Conservation (phyloP, 768 basidiomycete genomes). For the Xerocomus brunneocitrinus region DNA sequence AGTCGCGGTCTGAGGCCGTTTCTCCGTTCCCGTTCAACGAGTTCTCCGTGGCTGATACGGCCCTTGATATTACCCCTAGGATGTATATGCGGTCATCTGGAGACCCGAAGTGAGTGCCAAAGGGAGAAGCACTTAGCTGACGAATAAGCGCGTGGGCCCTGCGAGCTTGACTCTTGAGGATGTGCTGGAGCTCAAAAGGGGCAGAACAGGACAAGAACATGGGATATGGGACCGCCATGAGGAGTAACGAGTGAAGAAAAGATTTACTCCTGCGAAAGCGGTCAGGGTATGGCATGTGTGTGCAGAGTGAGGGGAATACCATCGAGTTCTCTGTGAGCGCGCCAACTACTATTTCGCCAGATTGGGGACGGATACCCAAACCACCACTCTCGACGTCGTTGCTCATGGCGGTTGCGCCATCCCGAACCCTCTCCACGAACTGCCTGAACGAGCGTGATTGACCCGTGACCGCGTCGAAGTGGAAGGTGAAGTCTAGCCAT, state of each 20-base stretch:
- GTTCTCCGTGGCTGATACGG: no score
- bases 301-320: constrained; percentile 32
- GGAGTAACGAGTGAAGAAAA: constrained; percentile 49
- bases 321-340: constrained; percentile 66
- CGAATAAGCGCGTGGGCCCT: constrained; percentile 49
- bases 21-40: constrained; percentile 28
- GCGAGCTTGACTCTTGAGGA: constrained; percentile 45
- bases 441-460: constrained; percentile 42
- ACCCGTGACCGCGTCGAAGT: constrained; percentile 54
- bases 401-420: constrained; percentile 55
- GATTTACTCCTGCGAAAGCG: no score
- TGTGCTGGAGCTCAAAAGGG: constrained; percentile 50
- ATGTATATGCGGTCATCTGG: constrained; percentile 41
- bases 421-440: constrained; percentile 46
- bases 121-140: constrained; percentile 41
- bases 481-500: constrained; percentile 53
- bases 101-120: no score
- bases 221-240: constrained; percentile 47
- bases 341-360: constrained; percentile 60
- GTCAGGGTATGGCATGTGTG: neutral
- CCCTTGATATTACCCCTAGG: no score
- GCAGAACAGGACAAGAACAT: constrained; percentile 54
- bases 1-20: constrained; percentile 19
- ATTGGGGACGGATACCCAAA: constrained; percentile 43
- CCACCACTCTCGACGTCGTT: constrained; percentile 48